Base-by-base conservation (phyloP, 2,329 filamentous ascomycete genomes). In the Xylogone sp. region DNA sequence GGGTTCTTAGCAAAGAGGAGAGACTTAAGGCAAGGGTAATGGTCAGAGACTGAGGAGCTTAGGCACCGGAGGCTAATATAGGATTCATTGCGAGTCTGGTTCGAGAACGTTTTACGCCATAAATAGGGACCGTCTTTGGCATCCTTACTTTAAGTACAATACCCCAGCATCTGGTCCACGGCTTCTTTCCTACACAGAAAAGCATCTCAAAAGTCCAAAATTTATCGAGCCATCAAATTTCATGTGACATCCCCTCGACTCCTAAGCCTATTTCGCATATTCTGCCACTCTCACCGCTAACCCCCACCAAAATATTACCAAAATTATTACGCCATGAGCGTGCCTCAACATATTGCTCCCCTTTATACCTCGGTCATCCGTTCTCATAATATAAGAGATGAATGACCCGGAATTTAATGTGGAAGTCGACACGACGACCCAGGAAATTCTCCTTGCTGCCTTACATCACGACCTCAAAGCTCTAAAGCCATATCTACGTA, bases 1-100 rank as follows among this genome's bases (percentile, higher is more conserved):
- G 87, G 87, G 79, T 86, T 44, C 62, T 92, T 56, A 86, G 78
- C 53, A 77, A 78, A 42, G 89, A 92, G 52, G 91, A 96, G 72
- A 83, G 87, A 66, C 77, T 75, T 58, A 81, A 82, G 62, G 88
- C 88, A 9, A 81, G 90, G 65, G 83, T 74, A 4, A 82, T 94
- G 69, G 82, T 91, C 13, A 70, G 59, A 46, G 48, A 44, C n/a
- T 54, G 45, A 48, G 20, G 19, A 24, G 21, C 16, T 16, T 8
- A 48, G 13, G 8, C 4, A 5, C 34, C 8, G 7, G 5, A 39
- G 8, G 34, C 8, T 39, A 39, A 39, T 9, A 39, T 18, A 18
- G 34, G 8, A 18, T 4, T 16, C 8, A 5, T 39, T 39, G 34
- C 24, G 13, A 16, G 10, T 39, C 12, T 39, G 10, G n/a, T 16